These are phyloP conservation scores for Metarhizium humberi DNA, from an alignment of 2,329 filamentous ascomycete species.

Conservation along the genomic window DNA sequence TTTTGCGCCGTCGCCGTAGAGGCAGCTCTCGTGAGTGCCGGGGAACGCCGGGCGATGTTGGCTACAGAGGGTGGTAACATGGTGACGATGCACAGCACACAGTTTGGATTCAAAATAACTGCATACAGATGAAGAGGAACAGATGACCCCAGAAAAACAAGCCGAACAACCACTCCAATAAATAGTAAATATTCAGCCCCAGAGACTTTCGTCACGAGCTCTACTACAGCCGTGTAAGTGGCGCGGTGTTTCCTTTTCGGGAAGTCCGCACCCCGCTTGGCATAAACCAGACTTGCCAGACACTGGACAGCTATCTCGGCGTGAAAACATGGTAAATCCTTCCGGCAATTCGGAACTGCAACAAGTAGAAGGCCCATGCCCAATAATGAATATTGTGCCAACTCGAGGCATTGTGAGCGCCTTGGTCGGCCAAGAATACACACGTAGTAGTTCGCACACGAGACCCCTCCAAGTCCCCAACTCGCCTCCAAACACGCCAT, in stretches of 20 bases:
- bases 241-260: slow-evolving; percentile 19
- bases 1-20: slow-evolving; percentile 7
- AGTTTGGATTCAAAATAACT: not conserved
- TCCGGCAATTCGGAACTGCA: too few species aligned
- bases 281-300: not conserved
- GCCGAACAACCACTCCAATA: not conserved
- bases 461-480: too few species aligned
- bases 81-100: not conserved
- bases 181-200: not conserved
- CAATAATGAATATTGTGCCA: too few species aligned
- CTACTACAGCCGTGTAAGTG: not conserved
- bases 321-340: too few species aligned
- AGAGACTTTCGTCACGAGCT: not conserved
- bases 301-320: too few species aligned
- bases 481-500: too few species aligned
- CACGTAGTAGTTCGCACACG: too few species aligned
- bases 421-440: too few species aligned
- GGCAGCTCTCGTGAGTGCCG: slow-evolving; percentile 1
- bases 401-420: too few species aligned
- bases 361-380: too few species aligned
- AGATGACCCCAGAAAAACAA: not conserved
- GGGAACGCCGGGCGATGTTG: slow-evolving; percentile 4
- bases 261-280: slow-evolving; percentile 16
- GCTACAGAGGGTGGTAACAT: slow-evolving; percentile 9
- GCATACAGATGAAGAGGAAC: not conserved